phyloP scores from a whole-genome alignment of 495 filamentous ascomycete species.

The Hypoxylon lenormandii region DNA sequence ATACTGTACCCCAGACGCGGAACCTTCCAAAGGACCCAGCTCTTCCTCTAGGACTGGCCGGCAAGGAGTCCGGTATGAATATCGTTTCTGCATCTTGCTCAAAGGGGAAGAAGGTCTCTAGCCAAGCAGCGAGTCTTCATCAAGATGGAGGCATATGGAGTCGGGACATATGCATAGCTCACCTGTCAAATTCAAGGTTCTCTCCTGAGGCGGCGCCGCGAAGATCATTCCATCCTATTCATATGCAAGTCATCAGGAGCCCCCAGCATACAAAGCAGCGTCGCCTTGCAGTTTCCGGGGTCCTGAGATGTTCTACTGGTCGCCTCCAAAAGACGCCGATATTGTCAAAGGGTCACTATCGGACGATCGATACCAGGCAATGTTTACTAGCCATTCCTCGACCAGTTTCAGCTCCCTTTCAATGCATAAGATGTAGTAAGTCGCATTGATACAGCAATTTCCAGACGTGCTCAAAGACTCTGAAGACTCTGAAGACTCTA shows the following conservation, averaged over 20 bases:
- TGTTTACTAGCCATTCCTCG: constrained; percentile 30
- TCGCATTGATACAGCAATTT: constrained; percentile 47
- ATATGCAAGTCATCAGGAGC: constrained; percentile 48
- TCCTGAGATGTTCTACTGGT: constrained; percentile 26
- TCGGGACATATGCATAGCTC: constrained; percentile 31
- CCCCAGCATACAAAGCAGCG: constrained; percentile 24
- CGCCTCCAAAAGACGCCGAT: constrained; percentile 18
- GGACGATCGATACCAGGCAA: constrained; percentile 41
- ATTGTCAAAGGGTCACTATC: constrained; percentile 40
- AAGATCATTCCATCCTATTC: constrained; percentile 25
- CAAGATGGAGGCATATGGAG: constrained; percentile 10
- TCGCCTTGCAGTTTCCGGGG: constrained; percentile 30
- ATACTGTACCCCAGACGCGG: constrained; percentile 33
- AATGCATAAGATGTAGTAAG: constrained; percentile 35
- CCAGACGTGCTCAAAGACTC: constrained; percentile 33
- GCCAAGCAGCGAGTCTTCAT: constrained; percentile 22
- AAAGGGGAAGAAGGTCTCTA: constrained; percentile 31
- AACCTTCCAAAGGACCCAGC: constrained; percentile 17
- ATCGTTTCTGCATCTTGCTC: constrained; percentile 38
- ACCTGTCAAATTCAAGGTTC: constrained; percentile 38
- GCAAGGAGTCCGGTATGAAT: constrained; percentile 37
- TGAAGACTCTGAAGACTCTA: too few relatives aligned
- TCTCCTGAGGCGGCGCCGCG: constrained; percentile 19
- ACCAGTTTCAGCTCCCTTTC: constrained; percentile 43
- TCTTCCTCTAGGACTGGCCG: constrained; percentile 28